phyloP scores from a whole-genome alignment of 2,329 filamentous ascomycete genomes.

The Blastomyces silverae region DNA sequence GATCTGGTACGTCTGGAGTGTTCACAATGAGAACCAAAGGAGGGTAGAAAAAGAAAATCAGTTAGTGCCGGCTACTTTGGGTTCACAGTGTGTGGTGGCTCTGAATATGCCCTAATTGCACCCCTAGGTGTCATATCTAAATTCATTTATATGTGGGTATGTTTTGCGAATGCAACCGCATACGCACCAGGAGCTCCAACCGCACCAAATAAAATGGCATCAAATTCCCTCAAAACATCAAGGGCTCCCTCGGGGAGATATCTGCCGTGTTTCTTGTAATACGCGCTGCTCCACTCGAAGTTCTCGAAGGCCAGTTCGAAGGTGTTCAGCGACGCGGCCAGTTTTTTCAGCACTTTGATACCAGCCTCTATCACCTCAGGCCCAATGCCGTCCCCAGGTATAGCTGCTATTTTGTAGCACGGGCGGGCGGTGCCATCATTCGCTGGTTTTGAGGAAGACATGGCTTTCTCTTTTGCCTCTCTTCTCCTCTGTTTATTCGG shows the following conservation, averaged over 20 bases:
- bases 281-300: slow-evolving; percentile 46
- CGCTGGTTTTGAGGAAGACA: neutral
- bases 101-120: neutral
- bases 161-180: neutral
- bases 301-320: slow-evolving; percentile 48
- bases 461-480: neutral
- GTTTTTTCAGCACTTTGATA: slow-evolving; percentile 46
- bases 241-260: slow-evolving; percentile 50
- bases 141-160: neutral
- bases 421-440: neutral
- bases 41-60: neutral
- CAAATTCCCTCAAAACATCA: slow-evolving; percentile 46
- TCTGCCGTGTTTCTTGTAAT: slow-evolving; percentile 47
- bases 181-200: slow-evolving; percentile 50
- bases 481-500: neutral
- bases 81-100: neutral
- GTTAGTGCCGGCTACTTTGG: neutral
- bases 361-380: slow-evolving; percentile 60
- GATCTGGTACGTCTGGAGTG: slow-evolving; percentile 47
- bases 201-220: slow-evolving; percentile 54
- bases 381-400: slow-evolving; percentile 64
- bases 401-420: slow-evolving; percentile 52
- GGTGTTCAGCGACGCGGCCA: slow-evolving; percentile 40
- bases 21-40: neutral
- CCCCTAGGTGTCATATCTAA: neutral